A percentile compares a stretch with the other conserved stretches of the same genome.
Conservation (phyloP, 768 basidiomycete species). For the Sporobolomyces roseus region DNA sequence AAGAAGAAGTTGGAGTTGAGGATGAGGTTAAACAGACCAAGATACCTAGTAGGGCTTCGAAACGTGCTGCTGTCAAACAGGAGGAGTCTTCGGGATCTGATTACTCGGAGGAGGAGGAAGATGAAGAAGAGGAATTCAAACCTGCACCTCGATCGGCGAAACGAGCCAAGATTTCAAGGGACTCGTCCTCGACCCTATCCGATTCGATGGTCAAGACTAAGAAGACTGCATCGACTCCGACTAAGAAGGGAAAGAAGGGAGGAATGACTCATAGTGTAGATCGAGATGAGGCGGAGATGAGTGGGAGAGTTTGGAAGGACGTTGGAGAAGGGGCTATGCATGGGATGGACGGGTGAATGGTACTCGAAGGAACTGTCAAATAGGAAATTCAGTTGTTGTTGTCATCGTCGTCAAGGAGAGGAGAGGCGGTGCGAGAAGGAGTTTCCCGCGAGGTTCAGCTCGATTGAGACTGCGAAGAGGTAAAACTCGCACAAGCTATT, state of each 20-base stretch:
- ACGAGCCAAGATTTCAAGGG: background rate
- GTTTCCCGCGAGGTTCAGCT: too few species aligned
- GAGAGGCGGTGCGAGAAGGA: background rate
- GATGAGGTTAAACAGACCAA: background rate
- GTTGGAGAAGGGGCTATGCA: slow-evolving; percentile 15
- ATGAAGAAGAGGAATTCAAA: background rate
- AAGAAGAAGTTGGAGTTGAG: slow-evolving; percentile 9
- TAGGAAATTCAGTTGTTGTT: slow-evolving; percentile 1
- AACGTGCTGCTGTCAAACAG: slow-evolving; percentile 7
- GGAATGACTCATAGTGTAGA: slow-evolving; percentile 11
- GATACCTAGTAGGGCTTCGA: background rate
- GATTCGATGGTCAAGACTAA: background rate
- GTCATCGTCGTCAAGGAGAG: background rate
- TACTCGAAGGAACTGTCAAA: too few species aligned
- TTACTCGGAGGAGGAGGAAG: background rate
- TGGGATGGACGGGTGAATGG: slow-evolving; percentile 14
- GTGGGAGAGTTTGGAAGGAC: slow-evolving; percentile 11
- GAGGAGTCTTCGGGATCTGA: too few species aligned
- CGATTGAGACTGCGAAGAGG: too few species aligned
- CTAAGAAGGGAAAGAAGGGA: background rate
- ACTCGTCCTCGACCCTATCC: background rate
- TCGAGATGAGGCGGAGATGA: slow-evolving; percentile 33
- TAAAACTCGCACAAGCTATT: too few species aligned
- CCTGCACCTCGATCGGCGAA: slow-evolving; percentile 6
- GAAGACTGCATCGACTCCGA: background rate